phyloP scores from a whole-genome alignment of 2,329 filamentous ascomycete species.

The Monosporascus sp. region DNA sequence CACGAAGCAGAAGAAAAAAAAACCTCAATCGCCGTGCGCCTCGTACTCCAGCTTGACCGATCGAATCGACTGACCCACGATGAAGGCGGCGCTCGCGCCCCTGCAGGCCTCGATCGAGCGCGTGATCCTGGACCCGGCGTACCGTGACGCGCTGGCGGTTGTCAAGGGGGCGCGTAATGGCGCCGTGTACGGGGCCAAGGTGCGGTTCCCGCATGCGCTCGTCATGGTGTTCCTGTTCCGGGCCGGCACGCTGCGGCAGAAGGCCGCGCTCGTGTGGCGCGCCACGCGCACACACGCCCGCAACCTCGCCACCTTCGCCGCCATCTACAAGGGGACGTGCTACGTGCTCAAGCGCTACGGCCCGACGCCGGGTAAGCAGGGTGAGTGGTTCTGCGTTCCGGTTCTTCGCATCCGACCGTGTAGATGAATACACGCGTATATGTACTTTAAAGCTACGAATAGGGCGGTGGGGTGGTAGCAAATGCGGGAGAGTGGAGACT shows the following conservation, averaged over 20 bases:
- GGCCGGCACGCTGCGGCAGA: slow-evolving; percentile 79
- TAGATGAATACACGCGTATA: slow-evolving; percentile 21
- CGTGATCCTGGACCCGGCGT: slow-evolving; percentile 73
- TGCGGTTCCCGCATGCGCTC: slow-evolving; percentile 95
- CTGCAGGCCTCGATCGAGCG: slow-evolving; percentile 63
- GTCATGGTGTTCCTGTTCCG: slow-evolving; percentile 99
- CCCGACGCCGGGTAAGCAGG: slow-evolving; percentile 54
- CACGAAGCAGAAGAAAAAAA: neutral
- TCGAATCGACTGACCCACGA: too few species aligned
- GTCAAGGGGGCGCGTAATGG: slow-evolving; percentile 95
- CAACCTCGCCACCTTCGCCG: slow-evolving; percentile 87
- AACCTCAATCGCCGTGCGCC: too few species aligned
- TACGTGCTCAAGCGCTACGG: slow-evolving; percentile 63
- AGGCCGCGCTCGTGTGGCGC: slow-evolving; percentile 69
- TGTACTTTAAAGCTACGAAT: neutral
- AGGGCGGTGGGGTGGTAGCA: too few species aligned
- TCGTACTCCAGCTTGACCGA: too few species aligned
- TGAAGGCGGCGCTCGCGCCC: neutral
- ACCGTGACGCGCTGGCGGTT: slow-evolving; percentile 79
- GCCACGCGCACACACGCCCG: slow-evolving; percentile 86
- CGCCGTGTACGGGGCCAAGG: slow-evolving; percentile 92
- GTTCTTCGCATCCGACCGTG: neutral
- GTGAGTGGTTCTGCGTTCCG: slow-evolving; percentile 17
- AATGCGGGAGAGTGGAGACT: neutral
- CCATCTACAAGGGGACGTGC: slow-evolving; percentile 83